Percentiles rank a stretch among this genome's conserved stretches.
Evolutionary conservation across 164 flowering plant genomes (phyloP).

Genomic region (Vitis riparia): DNA sequence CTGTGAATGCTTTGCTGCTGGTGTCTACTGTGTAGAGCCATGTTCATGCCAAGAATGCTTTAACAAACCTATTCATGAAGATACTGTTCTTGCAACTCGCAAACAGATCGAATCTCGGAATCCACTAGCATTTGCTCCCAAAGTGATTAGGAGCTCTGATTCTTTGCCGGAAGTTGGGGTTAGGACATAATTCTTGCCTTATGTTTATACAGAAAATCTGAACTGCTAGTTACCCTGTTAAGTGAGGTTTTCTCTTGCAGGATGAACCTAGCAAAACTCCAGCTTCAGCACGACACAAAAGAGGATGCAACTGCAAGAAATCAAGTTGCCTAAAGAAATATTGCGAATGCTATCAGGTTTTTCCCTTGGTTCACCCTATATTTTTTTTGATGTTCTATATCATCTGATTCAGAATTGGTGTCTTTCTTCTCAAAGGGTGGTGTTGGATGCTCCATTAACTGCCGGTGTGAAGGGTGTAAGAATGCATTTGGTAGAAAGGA

Average conservation of each 20-base stretch:
- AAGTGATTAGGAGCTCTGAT: conserved; percentile 70
- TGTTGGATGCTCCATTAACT: conserved; percentile 92
- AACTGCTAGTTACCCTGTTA: conserved; percentile 3
- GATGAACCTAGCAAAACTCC: conserved; percentile 83
- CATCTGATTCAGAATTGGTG: conserved; percentile 15
- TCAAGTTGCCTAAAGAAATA: conserved; percentile 94
- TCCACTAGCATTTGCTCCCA: conserved; percentile 91
- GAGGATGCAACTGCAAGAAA: conserved; percentile 99
- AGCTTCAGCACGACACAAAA: conserved; percentile 93
- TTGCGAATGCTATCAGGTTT: conserved; percentile 99
- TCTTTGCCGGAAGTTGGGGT: conserved; percentile 58
- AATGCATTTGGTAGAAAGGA: conserved; percentile 61
- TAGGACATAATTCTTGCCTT: conserved; percentile 7
- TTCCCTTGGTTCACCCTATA: conserved; percentile 8
- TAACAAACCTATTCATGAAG: conserved; percentile 84
- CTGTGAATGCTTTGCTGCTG: conserved; percentile 97
- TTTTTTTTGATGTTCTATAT: conserved; percentile 8
- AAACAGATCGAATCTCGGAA: conserved; percentile 87
- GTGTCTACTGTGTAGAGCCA: conserved; percentile 88
- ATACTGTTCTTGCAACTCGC: conserved; percentile 82
- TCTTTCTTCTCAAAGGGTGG: conserved; percentile 62
- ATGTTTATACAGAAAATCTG: background rate
- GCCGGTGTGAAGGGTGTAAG: conserved; percentile 97
- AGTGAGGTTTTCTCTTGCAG: conserved; percentile 33
- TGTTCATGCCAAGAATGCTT: conserved; percentile 84